Base-by-base conservation (phyloP, 805 yeast genomes). In the Wickerhamiella azyma region DNA sequence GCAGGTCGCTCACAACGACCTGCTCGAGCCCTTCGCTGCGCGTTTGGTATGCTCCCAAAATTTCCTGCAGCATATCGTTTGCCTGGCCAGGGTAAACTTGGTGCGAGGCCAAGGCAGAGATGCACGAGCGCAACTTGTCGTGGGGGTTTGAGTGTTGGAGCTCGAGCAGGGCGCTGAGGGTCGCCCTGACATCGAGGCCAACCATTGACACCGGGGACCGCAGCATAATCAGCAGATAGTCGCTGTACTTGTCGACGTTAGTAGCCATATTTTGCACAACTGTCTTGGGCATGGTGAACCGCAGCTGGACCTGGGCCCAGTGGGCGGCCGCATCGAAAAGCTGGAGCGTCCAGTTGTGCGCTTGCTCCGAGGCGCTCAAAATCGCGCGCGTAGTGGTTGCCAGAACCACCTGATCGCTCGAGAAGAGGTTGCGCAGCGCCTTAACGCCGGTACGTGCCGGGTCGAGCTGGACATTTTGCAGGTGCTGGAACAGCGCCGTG, bases 51-150 rank as follows among this genome's bases (percentile, higher is more conserved):
- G 56, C 48, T n/a, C 48, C 38, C 24, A 67, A 51, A 11, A 86
- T 66, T 48, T 82, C 94, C 26, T 76, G 73, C 16, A 86, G 66
- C 67, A 89, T 79, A 59, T 88, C 96, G 13, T 79, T 72, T 5
- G 81, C 75, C 61, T 92, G 98, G 53, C 85, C 94, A 49, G 79
- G 79, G 59, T 89, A 89, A 56, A 86, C 86, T 10, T 79, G 73
- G 59, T 86, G 94, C 2, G 76, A 72, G 1, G 86, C 77, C 45
- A 89, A 68, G 48, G 81, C 78, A 48, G 79, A 75, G 46, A 88
- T 74, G 21, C 86, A 75, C 9, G 9, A 6, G 8, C 58, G 50
- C 21, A 52, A 43, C 26, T 37, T 43, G 8, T 17, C 19, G 26
- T 45, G 26, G 14, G 16, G 17, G 45, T 26, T 16, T 2, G 28